Percentiles rank a stretch among this genome's conserved stretches.
phyloP scores from a whole-genome alignment of 306 rosid genomes.

The Abrus precatorius region DNA sequence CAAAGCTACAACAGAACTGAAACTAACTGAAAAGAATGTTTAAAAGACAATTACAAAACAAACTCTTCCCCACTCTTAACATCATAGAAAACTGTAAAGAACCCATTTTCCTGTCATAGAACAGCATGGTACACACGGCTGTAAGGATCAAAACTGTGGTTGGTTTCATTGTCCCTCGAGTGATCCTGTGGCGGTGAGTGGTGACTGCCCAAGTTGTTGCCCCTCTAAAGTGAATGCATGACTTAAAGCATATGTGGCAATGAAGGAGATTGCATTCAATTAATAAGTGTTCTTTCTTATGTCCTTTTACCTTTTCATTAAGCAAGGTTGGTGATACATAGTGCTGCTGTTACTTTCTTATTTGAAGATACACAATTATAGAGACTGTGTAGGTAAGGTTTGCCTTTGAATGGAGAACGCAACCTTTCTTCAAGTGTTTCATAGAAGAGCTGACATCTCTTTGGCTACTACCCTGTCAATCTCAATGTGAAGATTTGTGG shows the following conservation, averaged over 20 bases:
- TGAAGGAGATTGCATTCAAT: background rate
- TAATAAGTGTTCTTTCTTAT: background rate
- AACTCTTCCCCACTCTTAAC: background rate
- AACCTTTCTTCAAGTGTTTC: background rate
- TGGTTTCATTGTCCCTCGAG: background rate
- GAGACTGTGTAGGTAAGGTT: background rate
- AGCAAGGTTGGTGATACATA: background rate
- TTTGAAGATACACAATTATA: background rate
- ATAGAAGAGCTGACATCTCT: background rate
- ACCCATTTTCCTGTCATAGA: background rate
- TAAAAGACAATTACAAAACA: background rate
- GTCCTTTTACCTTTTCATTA: background rate
- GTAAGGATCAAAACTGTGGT: background rate
- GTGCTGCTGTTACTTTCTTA: background rate
- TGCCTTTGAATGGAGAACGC: background rate
- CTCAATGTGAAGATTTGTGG: background rate
- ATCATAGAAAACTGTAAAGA: background rate
- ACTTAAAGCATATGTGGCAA: background rate
- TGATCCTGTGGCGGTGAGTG: background rate
- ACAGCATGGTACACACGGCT: background rate
- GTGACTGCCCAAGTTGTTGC: background rate
- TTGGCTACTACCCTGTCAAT: background rate
- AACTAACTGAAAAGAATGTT: conserved; percentile 28
- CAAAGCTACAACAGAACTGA: conserved; percentile 50
- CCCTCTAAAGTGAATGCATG: background rate